Base-by-base conservation (phyloP, 371 early-diverging fungal genomes). In the Circinella umbellata region DNA sequence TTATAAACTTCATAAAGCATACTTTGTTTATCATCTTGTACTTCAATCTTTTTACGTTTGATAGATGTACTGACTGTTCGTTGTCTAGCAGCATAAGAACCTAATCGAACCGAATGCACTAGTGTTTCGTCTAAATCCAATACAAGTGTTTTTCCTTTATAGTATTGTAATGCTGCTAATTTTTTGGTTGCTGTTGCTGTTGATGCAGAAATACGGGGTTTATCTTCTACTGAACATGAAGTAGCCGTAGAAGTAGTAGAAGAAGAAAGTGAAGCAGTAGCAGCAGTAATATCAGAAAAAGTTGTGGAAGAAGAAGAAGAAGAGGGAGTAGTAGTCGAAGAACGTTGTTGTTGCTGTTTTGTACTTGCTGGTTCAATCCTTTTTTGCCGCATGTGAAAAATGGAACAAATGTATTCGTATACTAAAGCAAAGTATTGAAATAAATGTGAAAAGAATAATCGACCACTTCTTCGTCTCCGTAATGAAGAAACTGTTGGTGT, bases 111-210 rank as follows among this genome's bases (percentile, higher is more conserved):
- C 34, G 97, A 94, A 81, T 98, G 98, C 34, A 99, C 95, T 59
- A 99, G 86, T 0, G 99, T 98, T 80, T 98, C 98, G 73, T 99
- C 99, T 63, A 99, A 84, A 83, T 99, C 99, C 69, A 99, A 82
- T 7, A 98, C 95, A 46, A 99, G 83, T 7, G 95, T 96, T 79
- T 97, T 97, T 62, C 76, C 76, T 62, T 79, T 79, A 55, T 81
- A 84, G 54, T 84, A 84, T 62, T 79, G 73, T 54, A 70, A 57
- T 34, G 73, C 69, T 13, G 65, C 60, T 15, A 42, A 34, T 48
- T 63, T 47, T 35, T 60, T 67, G 5, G 67, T 53, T 51, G 27
- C 46, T 20, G 51, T 67, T 36, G 64, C 36, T 63, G 37, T 37
- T 42, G n/a, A 51, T 17, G 51, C 27, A 2, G 27, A 1, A 27